phyloP scores from a whole-genome alignment of 2,329 filamentous ascomycete species.

The Cytospora piceae region DNA sequence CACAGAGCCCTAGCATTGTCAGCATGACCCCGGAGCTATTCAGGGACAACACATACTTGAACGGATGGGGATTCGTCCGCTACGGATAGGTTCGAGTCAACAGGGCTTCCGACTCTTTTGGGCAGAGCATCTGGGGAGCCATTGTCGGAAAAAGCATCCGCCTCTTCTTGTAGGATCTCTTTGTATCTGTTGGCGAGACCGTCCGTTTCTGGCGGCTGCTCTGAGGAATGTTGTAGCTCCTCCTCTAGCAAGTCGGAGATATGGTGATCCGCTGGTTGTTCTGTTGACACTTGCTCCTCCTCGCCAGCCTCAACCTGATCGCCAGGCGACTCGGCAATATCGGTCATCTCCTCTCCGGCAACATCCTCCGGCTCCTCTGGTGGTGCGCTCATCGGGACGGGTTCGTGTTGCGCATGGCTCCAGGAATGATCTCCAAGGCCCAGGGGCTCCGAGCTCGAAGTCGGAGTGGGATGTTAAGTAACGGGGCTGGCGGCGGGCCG shows the following conservation, averaged over 20 bases:
- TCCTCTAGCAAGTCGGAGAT: constrained; percentile 43
- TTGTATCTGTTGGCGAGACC: constrained; percentile 49
- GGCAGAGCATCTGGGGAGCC: constrained; percentile 56
- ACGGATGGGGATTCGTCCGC: constrained; percentile 85
- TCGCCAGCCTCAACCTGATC: constrained; percentile 46
- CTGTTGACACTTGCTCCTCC: constrained; percentile 42
- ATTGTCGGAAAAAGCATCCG: constrained; percentile 54
- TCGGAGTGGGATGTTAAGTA: constrained; percentile 5
- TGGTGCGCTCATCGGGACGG: constrained; percentile 70
- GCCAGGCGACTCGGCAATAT: constrained; percentile 51
- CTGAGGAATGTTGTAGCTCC: constrained; percentile 38
- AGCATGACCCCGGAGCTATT: constrained; percentile 11
- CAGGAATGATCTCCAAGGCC: background rate
- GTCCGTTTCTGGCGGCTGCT: constrained; percentile 36
- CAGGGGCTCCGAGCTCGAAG: constrained; percentile 17
- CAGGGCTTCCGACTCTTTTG: constrained; percentile 66
- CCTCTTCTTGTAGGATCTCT: constrained; percentile 48
- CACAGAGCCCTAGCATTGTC: constrained; percentile 55
- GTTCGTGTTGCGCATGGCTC: constrained; percentile 37
- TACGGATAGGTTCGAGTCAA: constrained; percentile 70
- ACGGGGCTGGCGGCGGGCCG: constrained; percentile 6
- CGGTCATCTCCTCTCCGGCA: constrained; percentile 51
- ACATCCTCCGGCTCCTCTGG: constrained; percentile 64
- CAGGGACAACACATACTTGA: constrained; percentile 57
- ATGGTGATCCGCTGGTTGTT: constrained; percentile 43